Base-by-base conservation (phyloP, 257 asterid species). In the Agastache rugosa region DNA sequence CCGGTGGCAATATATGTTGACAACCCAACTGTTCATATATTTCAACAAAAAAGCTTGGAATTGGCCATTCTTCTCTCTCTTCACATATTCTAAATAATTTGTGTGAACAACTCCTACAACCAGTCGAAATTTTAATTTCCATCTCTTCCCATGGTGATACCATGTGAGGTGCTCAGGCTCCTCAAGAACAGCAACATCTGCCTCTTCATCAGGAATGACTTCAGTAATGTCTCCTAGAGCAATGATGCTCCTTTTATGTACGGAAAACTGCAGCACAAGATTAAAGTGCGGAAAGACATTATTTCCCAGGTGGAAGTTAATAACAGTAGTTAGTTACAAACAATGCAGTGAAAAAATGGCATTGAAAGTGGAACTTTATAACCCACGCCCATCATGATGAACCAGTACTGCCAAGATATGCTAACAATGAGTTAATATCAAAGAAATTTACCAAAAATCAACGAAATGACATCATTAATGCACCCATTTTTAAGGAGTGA, bases 111-210 rank as follows among this genome's bases (percentile, higher is more conserved):
- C 77, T 68, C 99, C 99, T 25, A 95, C 54, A 78, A 95, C 99
- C 78, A 87, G 78, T 71, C 85, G 89, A 22, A 92, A 95, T 83
- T 93, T 95, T 73, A 68, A 35, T 83, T 92, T 95, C 99, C 99
- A 95, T 80, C 97, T 83, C 87, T 81, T 89, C 56, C 99, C 99
- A 61, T 95, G 99, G 80, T 95, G 99, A 82, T 92, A 95, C 98
- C 99, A 95, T 35, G 98, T 95, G 78, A 95, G 97, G 84, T 95
- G 99, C 89, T 95, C 99, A 1, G 99, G 98, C 84, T 95, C 99
- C 89, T 95, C 99, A 19, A 95, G 96, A 47, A 95, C 96, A 45
- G 98, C 98, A 79, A 95, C 84, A 85, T 95, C 97, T 70, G 97
- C 96, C 72, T 92, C 98, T 5, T 87, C 94, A 73, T 95, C 97